Base-by-base conservation (phyloP, 306 rosid genomes). In the Trifolium fragiferum region DNA sequence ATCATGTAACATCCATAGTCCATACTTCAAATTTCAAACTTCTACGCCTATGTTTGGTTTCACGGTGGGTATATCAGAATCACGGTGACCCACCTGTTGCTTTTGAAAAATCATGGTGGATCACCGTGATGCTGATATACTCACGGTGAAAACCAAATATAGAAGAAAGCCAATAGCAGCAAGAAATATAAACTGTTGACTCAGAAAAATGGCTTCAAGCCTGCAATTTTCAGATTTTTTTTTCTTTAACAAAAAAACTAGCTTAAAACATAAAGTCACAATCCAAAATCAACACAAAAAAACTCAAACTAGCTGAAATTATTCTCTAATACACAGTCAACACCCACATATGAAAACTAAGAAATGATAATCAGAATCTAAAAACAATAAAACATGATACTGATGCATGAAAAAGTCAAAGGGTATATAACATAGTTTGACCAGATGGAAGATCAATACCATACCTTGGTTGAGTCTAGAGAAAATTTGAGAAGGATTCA, bases 381-480 rank as follows among this genome's bases (percentile, higher is more conserved):
- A 23, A 78, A 14, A 53, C 11, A 53, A 53, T 18, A 8, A n/a
- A 49, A 55, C 7, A 41, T 44, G 40, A 85, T 41, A 16, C 59
- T 49, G 14, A 84, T 46, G 10, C 65, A 66, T 10, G 3, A 79
- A 80, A 70, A 46, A 62, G 32, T 66, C 59, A 66, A 62, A 9
- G 59, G 60, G 30, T 54, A 53, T 15, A 55, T 21, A 25, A 74
- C 7, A 35, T 3, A 41, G 64, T 66, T 66, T 74, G 64, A 69
- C 76, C 51, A 74, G 79, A 51, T 16, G 21, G 46, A 0, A 82
- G 82, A 84, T 71, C 33, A 30, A 30, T 30, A 30, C 5, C 75
- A 77, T 68, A 82, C 87, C 87, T 74, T 67, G 80, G 60, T 74
- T 30, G 33, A 30, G 33, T 57, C 76, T 49, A 68, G 10, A 49